Percentiles rank a stretch among this genome's conserved stretches.
Evolutionary conservation across 805 yeast genomes (phyloP).

Genomic region (Helenozyma baotianmanensis): DNA sequence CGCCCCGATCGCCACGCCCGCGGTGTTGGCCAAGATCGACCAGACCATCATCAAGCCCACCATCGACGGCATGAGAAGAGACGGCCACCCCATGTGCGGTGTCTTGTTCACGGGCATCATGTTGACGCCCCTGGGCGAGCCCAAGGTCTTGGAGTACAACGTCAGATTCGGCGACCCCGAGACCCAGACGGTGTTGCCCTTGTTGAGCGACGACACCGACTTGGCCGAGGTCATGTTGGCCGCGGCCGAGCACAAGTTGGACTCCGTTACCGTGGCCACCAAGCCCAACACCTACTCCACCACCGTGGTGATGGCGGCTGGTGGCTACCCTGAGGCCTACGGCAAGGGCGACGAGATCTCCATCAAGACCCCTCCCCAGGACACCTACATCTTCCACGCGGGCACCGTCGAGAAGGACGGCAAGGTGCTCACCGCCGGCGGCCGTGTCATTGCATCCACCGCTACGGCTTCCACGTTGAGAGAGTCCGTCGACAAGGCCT

Average conservation of each 20-base stretch:
- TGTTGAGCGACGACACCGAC: constrained; percentile 80
- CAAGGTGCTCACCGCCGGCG: constrained; percentile 80
- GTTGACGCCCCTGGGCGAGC: constrained; percentile 74
- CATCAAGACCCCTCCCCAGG: constrained; percentile 43
- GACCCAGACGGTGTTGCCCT: constrained; percentile 92
- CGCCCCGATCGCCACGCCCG: constrained; percentile 88
- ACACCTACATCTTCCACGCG: constrained; percentile 87
- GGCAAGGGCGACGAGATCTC: constrained; percentile 81
- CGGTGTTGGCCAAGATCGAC: constrained; percentile 65
- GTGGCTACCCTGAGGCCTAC: constrained; percentile 91
- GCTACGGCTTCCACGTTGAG: constrained; percentile 73
- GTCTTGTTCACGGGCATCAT: constrained; percentile 93
- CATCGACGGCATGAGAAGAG: constrained; percentile 92
- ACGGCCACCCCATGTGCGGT: constrained; percentile 94
- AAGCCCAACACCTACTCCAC: constrained; percentile 63
- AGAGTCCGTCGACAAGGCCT: constrained; percentile 82
- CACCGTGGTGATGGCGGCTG: constrained; percentile 95
- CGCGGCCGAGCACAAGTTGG: constrained; percentile 90
- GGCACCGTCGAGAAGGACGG: constrained; percentile 71
- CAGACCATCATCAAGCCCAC: constrained; percentile 81
- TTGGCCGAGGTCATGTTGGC: constrained; percentile 90
- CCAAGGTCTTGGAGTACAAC: constrained; percentile 93
- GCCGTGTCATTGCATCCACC: constrained; percentile 94
- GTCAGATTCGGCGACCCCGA: constrained; percentile 99
- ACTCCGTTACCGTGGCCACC: constrained; percentile 62